These are phyloP conservation scores for Aspergillus cejpii DNA, from an alignment of 2,329 filamentous ascomycete species.

Conservation along the genomic window DNA sequence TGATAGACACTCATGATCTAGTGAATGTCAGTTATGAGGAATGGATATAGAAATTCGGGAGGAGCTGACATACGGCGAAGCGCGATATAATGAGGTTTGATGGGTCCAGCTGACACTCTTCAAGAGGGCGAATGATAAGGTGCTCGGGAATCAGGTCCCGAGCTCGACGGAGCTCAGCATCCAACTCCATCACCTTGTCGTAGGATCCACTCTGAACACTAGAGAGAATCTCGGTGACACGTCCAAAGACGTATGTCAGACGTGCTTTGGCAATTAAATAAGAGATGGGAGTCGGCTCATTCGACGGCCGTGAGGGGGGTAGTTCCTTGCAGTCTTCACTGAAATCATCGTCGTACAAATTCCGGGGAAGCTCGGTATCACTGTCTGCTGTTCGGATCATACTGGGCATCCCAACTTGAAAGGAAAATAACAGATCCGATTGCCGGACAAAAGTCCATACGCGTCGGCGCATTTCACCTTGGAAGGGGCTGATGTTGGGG, in stretches of 20 bases:
- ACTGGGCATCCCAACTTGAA: slow-evolving; percentile 61
- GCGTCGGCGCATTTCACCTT: slow-evolving; percentile 52
- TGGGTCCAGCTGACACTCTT: slow-evolving; percentile 66
- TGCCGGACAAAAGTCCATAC: slow-evolving; percentile 49
- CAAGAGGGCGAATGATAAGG: slow-evolving; percentile 66
- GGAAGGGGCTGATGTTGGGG: slow-evolving; percentile 53
- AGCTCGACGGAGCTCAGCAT: slow-evolving; percentile 51
- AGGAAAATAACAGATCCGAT: slow-evolving; percentile 58
- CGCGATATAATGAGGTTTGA: slow-evolving; percentile 67
- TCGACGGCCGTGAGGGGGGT: slow-evolving; percentile 51
- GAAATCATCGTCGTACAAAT: slow-evolving; percentile 61
- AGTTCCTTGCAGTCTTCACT: slow-evolving; percentile 49
- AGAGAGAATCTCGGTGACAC: slow-evolving; percentile 40
- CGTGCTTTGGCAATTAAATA: slow-evolving; percentile 45
- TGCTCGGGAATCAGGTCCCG: slow-evolving; percentile 68
- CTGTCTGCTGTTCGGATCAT: slow-evolving; percentile 59
- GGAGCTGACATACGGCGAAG: slow-evolving; percentile 50
- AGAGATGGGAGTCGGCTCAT: slow-evolving; percentile 53
- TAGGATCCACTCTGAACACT: slow-evolving; percentile 46
- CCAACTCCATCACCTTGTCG: slow-evolving; percentile 56
- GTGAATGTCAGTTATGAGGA: slow-evolving; percentile 9
- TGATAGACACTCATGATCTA: slow-evolving; percentile 73
- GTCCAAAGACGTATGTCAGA: slow-evolving; percentile 39
- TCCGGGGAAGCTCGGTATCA: slow-evolving; percentile 56
- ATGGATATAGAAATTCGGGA: not conserved